These are phyloP conservation scores for Rhizomucor miehei DNA, from an alignment of 371 early-diverging fungal genomes.

Conservation along the genomic window DNA sequence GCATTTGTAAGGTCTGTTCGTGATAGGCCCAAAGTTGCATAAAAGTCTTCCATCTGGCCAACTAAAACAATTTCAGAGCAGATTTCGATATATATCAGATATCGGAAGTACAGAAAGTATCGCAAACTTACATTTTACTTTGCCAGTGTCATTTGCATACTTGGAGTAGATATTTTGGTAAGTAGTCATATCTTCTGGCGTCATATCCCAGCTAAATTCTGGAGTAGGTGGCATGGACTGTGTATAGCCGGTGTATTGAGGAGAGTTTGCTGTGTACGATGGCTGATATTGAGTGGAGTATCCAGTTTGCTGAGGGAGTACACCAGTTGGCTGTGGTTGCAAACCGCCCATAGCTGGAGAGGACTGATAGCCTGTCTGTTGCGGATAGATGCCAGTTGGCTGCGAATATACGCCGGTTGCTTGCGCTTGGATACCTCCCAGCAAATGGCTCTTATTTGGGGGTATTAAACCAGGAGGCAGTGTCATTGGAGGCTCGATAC, in stretches of 20 bases:
- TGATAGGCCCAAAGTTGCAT: slow-evolving; percentile 54
- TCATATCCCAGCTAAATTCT: slow-evolving; percentile 76
- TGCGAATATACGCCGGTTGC: slow-evolving; percentile 13
- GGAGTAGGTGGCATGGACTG: slow-evolving; percentile 31
- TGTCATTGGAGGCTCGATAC: slow-evolving; percentile 56
- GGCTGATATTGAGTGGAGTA: slow-evolving; percentile 31
- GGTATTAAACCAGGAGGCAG: slow-evolving; percentile 57
- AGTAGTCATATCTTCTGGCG: slow-evolving; percentile 62
- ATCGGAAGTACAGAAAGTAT: too few species aligned
- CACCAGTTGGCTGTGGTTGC: slow-evolving; percentile 41
- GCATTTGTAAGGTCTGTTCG: slow-evolving; percentile 59
- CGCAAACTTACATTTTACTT: slow-evolving; percentile 56
- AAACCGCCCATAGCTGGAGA: slow-evolving; percentile 15
- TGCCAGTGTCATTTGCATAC: slow-evolving; percentile 59
- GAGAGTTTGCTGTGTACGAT: slow-evolving; percentile 12
- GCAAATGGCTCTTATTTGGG: slow-evolving; percentile 28
- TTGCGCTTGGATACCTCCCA: slow-evolving; percentile 20
- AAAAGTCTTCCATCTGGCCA: slow-evolving; percentile 61
- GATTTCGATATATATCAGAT: too few species aligned
- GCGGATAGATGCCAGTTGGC: slow-evolving; percentile 27
- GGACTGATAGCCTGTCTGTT: slow-evolving; percentile 21
- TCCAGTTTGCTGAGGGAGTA: slow-evolving; percentile 24
- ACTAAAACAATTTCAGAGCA: slow-evolving; percentile 39
- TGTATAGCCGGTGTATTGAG: slow-evolving; percentile 17
- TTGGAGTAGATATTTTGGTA: slow-evolving; percentile 66